Conservation (phyloP, 2,329 filamentous ascomycete species). For the Pestalotiopsis sp. region DNA sequence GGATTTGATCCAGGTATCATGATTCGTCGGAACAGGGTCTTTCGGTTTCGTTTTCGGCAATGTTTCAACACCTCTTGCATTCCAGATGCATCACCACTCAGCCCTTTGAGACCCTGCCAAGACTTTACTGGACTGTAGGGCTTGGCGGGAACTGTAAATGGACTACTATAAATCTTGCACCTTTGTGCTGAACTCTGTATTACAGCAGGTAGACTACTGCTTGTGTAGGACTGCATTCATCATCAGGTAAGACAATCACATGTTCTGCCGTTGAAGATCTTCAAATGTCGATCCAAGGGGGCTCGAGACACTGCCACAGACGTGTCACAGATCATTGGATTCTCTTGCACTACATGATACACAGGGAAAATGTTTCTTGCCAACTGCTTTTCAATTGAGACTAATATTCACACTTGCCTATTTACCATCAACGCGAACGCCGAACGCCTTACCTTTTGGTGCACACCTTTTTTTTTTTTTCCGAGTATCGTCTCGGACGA, state of each 20-base stretch:
- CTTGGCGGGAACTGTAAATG: background rate
- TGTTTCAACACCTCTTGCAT: background rate
- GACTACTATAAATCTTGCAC: background rate
- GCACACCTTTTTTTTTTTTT: background rate
- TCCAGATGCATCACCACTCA: background rate
- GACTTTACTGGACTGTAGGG: background rate
- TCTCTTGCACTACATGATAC: background rate
- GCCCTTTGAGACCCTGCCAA: background rate
- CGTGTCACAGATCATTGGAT: background rate
- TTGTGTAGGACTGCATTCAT: too few relatives aligned
- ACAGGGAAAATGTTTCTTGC: background rate
- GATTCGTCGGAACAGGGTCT: background rate
- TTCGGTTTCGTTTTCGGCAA: background rate
- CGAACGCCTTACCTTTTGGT: background rate
- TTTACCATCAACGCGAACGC: background rate
- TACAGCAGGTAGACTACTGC: too few relatives aligned
- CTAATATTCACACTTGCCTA: background rate
- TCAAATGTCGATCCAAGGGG: background rate
- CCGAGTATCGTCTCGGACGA: background rate
- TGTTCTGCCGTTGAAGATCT: constrained; percentile 20
- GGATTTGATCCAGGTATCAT: background rate
- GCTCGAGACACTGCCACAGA: background rate
- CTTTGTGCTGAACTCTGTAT: too few relatives aligned
- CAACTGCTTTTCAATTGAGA: background rate
- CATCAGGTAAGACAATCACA: too few relatives aligned